These are phyloP conservation scores for Podospora pseudocomata DNA, from an alignment of 495 filamentous ascomycete species.

Conservation along the genomic window DNA sequence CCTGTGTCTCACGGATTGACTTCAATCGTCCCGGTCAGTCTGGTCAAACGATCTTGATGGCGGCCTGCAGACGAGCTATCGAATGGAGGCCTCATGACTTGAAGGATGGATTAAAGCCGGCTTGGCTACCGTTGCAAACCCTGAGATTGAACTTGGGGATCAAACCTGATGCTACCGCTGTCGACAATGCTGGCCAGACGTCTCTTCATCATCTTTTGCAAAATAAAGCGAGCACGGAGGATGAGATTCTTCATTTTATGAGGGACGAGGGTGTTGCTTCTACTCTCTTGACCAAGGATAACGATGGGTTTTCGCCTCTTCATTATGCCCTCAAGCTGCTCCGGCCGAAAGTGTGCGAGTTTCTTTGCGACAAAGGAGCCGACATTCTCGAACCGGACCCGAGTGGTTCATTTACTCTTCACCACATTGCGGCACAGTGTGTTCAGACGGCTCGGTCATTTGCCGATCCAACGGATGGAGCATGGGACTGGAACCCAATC, in stretches of 20 bases:
- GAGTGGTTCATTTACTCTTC: slow-evolving; percentile 15
- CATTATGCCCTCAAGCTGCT: slow-evolving; percentile 26
- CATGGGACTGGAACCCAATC: no score
- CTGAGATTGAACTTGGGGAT: slow-evolving; percentile 1
- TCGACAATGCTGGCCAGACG: slow-evolving; percentile 28
- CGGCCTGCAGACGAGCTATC: slow-evolving; percentile 11
- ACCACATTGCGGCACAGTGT: slow-evolving; percentile 13
- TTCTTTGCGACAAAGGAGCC: slow-evolving; percentile 13
- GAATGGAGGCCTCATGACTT: no score
- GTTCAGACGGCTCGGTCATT: background rate
- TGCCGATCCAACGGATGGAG: background rate
- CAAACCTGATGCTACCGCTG: slow-evolving; percentile 16
- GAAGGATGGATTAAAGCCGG: background rate
- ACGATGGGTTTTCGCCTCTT: slow-evolving; percentile 19
- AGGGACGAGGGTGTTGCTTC: no score
- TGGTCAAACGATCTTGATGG: slow-evolving; percentile 24
- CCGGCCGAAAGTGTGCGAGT: slow-evolving; percentile 13
- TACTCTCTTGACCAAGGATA: slow-evolving; percentile 11
- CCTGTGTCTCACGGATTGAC: slow-evolving; percentile 18
- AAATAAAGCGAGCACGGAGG: slow-evolving; percentile 18
- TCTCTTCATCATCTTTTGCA: slow-evolving; percentile 31
- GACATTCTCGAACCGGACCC: slow-evolving; percentile 18
- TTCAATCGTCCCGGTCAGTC: slow-evolving; percentile 25
- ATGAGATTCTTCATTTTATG: slow-evolving; percentile 16
- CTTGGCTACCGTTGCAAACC: slow-evolving; percentile 17